Evolutionary conservation across 768 basidiomycete species (phyloP).

Genomic region (Galerina marginata): DNA sequence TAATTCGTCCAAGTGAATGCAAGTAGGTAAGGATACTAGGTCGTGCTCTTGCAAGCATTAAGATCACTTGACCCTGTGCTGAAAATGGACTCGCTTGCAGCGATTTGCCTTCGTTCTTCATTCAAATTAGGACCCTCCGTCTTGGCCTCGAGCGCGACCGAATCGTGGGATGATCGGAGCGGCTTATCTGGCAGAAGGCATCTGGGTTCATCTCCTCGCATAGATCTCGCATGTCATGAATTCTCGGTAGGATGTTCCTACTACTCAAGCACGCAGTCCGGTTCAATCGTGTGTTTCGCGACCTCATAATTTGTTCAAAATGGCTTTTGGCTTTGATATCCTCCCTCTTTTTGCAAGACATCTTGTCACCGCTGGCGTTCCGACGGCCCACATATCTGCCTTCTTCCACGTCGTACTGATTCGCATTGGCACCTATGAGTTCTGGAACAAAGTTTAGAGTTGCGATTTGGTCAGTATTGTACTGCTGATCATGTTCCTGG

Average conservation of each 20-base stretch:
- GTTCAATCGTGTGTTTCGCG: slow-evolving; percentile 49
- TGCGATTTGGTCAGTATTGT: slow-evolving; percentile 54
- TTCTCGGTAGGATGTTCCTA: slow-evolving; percentile 46
- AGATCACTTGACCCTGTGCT: slow-evolving; percentile 16
- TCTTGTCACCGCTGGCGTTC: slow-evolving; percentile 18
- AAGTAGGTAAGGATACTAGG: not conserved
- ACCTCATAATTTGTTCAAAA: slow-evolving; percentile 39
- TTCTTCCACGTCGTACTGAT: slow-evolving; percentile 18
- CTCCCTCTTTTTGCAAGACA: slow-evolving; percentile 19
- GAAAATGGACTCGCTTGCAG: not conserved
- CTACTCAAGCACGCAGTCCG: slow-evolving; percentile 41
- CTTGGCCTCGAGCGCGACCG: slow-evolving; percentile 35
- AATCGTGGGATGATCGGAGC: slow-evolving; percentile 47
- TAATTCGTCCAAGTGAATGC: not conserved
- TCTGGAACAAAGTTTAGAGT: slow-evolving; percentile 48
- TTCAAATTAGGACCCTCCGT: slow-evolving; percentile 10
- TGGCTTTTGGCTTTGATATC: slow-evolving; percentile 30
- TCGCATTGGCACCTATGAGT: slow-evolving; percentile 29
- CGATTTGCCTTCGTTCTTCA: not conserved
- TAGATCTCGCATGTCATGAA: slow-evolving; percentile 45
- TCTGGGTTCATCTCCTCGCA: slow-evolving; percentile 34
- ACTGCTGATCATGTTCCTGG: slow-evolving; percentile 11
- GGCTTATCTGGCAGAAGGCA: slow-evolving; percentile 40
- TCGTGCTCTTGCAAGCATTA: not conserved
- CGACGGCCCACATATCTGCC: slow-evolving; percentile 7